Evolutionary conservation across 2,329 filamentous ascomycete species (phyloP), one percentile per base, ranked within the genome.

Genomic region (Chaetothyriales sp.): DNA sequence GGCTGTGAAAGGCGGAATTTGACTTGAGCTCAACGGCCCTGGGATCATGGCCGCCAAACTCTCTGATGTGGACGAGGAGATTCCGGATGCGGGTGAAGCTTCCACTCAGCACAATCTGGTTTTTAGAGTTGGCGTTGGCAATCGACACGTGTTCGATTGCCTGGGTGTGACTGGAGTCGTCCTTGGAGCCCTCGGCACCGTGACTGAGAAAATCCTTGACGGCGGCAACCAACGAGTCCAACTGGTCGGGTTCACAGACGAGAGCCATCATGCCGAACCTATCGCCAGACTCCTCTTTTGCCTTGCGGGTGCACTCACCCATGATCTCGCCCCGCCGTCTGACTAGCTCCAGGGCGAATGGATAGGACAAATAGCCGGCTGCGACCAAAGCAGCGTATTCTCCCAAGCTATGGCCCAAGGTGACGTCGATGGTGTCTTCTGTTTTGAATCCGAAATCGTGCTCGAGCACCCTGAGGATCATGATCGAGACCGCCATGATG

Each of bases 211-310:
- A 94, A 57, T 86, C 83, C 64, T 83, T 76, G 54, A 95, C 86
- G 2, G 85, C 82, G 51, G 76, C 74, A 53, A 94, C 78, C 50
- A 95, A 74, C 4, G 73, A 67, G 10, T 73, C 69, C 53, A 95
- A 76, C 64, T 88, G 85, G 57, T 82, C 77, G 2, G 87, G 83
- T 64, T 95, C 89, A 53, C 88, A 94, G 6, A 97, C 83, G 9
- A 95, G 73, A 4, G 90, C 90, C 2, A 95, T 82, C 90, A 97
- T 97, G 63, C 90, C 90, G 63, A 94, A 92, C 61, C 89, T 85
- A 58, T 86, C 85, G 51, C 86, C 86, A 57, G 82, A 81, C 55
- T 78, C 69, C 55, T 80, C 74, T 10, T 77, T 73, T 4, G 86
- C 86, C 20, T 76, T 72, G 59, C 71, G 71, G 6, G 86, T 89